Conservation (phyloP, 345 rosid genomes). For the Salix purpurea region DNA sequence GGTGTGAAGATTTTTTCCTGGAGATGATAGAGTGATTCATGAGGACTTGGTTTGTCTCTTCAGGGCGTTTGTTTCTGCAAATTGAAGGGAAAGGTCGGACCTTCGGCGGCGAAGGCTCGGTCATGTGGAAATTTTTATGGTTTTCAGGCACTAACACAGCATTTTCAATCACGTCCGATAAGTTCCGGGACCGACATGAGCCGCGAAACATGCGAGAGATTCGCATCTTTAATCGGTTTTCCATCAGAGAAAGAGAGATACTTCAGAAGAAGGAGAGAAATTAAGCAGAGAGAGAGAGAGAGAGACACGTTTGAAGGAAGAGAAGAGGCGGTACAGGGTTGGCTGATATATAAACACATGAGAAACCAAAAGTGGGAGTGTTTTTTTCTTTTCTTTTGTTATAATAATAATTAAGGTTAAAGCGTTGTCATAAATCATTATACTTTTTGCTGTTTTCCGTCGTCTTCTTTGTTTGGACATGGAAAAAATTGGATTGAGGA, state of each 20-base stretch:
- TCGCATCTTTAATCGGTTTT: constrained; percentile 50
- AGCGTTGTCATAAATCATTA: not conserved
- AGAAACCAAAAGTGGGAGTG: not conserved
- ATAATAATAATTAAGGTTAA: not conserved
- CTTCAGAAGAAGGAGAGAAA: not conserved
- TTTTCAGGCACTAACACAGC: constrained; percentile 29
- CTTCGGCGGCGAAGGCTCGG: constrained; percentile 21
- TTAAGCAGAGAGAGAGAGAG: not conserved
- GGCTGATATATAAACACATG: not conserved
- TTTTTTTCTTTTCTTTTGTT: not conserved
- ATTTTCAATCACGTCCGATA: constrained; percentile 55
- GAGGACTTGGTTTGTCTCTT: constrained; percentile 10
- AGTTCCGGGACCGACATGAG: constrained; percentile 57
- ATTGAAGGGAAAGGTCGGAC: constrained; percentile 37
- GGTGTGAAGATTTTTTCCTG: constrained; percentile 22
- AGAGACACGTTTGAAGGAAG: not conserved
- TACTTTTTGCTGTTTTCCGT: constrained; percentile 21
- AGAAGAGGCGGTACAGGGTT: not conserved
- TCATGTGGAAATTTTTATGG: not conserved
- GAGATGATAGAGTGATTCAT: constrained; percentile 19
- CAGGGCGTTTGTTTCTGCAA: constrained; percentile 35
- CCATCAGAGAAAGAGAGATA: constrained; percentile 36
- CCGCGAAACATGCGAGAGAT: constrained; percentile 62
- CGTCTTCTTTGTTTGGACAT: constrained; percentile 25
- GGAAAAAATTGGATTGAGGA: not conserved